Evolutionary conservation across 441 rosid genomes (phyloP), one percentile per base, ranked within the genome.

Genomic region (Manihot esculenta): DNA sequence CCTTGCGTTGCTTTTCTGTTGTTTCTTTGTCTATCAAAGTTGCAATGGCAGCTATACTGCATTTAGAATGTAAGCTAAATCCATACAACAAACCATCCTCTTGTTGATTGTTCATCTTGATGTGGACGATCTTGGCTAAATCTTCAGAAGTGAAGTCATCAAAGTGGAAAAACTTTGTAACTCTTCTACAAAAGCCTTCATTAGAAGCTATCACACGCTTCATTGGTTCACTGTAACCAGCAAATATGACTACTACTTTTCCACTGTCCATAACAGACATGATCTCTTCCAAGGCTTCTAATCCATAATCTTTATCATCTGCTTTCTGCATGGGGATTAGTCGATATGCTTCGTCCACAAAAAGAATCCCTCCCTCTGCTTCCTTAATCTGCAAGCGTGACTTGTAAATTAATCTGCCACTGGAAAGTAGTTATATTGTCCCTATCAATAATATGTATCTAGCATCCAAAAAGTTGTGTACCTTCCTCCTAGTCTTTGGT

Each of bases 181-280:
- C 99, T 78, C 99, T 90, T 79, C 98, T 84, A 71, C 93, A 87
- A 82, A 95, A 95, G 72, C 99, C 99, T 79, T 95, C 98, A n/a
- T 95, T 92, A 1, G 98, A 92, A 55, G 90, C 80, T 3, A 95
- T 95, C 66, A 94, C 96, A 12, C 97, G 94, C 81, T 89, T 87
- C 99, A 94, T 94, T 51, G 98, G 99, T 78, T 94, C 98, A 12
- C 91, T 86, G 74, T 94, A 94, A 18, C 99, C 97, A 0, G 98
- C 98, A 20, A 92, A 94, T 86, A 94, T 94, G 72, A 94, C 98
- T 7, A 92, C 87, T 17, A 92, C 79, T 68, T 84, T 89, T 45
- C 99, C 99, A 12, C 82, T 80, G 80, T 92, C 96, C 99, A 95
- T 95, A 62, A 92, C 91, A 0, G 97, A 92, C 99, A 95, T 95